Conservation (phyloP, 768 basidiomycete genomes). For the Suillus alpinus region DNA sequence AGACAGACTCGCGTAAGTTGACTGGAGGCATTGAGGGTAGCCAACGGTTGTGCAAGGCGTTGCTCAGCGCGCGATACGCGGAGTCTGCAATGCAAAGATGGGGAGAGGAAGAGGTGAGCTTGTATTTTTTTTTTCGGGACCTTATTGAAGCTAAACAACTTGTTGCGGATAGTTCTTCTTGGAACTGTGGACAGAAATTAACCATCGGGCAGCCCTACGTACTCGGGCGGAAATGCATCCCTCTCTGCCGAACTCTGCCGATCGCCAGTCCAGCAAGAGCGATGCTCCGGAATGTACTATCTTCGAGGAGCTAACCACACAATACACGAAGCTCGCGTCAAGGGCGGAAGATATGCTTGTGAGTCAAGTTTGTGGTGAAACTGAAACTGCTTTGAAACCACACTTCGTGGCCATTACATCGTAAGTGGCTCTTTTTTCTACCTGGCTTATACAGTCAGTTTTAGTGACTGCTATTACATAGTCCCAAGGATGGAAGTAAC, state of each 20-base stretch:
- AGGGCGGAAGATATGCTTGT: slow-evolving; percentile 90
- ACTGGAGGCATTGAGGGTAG: slow-evolving; percentile 85
- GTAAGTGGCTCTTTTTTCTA: slow-evolving; percentile 28
- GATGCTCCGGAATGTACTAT: slow-evolving; percentile 59
- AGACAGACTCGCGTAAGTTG: slow-evolving; percentile 54
- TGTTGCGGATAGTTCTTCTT: slow-evolving; percentile 75
- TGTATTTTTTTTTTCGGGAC: not conserved
- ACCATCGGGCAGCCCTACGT: slow-evolving; percentile 54
- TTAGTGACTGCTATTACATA: not conserved
- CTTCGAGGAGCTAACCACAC: slow-evolving; percentile 72
- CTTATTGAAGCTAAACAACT: slow-evolving; percentile 1
- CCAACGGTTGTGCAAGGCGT: slow-evolving; percentile 80
- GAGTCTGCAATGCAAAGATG: slow-evolving; percentile 68
- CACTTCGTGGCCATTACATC: slow-evolving; percentile 59
- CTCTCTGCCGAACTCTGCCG: slow-evolving; percentile 47
- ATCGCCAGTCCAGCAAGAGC: slow-evolving; percentile 12
- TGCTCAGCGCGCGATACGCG: slow-evolving; percentile 77
- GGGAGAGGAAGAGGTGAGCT: slow-evolving; percentile 82
- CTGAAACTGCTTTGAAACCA: slow-evolving; percentile 68
- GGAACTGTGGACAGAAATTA: slow-evolving; percentile 84
- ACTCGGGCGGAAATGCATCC: slow-evolving; percentile 46
- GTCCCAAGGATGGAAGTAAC: not conserved
- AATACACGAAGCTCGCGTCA: slow-evolving; percentile 55
- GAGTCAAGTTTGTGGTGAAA: slow-evolving; percentile 78
- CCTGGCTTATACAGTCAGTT: not conserved